Evolutionary conservation across 2,329 filamentous ascomycete genomes (phyloP), one percentile per base, ranked within the genome.

Genomic region (Colletotrichum musicola): DNA sequence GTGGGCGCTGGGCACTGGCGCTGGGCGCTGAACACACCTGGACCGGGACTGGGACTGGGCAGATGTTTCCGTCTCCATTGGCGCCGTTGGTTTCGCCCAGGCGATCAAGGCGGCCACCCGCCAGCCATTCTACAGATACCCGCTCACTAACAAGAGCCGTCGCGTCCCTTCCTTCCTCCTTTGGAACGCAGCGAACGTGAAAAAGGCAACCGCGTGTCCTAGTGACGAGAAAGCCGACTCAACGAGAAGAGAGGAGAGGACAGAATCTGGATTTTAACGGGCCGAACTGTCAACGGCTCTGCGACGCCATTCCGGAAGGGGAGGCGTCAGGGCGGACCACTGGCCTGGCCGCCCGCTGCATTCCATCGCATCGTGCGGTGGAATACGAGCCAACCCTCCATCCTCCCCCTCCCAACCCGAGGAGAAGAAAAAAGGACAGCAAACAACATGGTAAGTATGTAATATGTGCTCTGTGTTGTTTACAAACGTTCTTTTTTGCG

Each of bases 21-120:
- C 27, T 30, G 27, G 27, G 27, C 27, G 30, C 30, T 35, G 30
- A 35, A 10, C 30, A 35, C 30, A 35, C 30, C 30, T 3, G 30
- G 6, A 10, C 6, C 30, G 30, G 30, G 30, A 35, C 30, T 35
- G 30, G 30, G 7, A 35, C 30, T 35, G 30, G 40, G 16, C 40
- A 14, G 40, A 42, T n/a, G 40, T 20, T 38, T 18, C 40, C 42
- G 20, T 54, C 18, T 64, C 54, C 46, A 50, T 50, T 62, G 58
- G 58, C 57, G 58, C 58, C 64, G 64, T 62, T 66, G 64, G 64
- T 62, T 66, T 66, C 64, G 64, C 64, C 64, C 50, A 56, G 42
- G 64, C 47, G 40, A 55, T 62, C 63, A 62, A 61, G 63, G 63
- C 63, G 63, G 49, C 22, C 58, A 62, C 49, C 38, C 49, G 51